Evolutionary conservation across 371 early-diverging fungal species (phyloP).

Genomic region (Lichtheimia corymbifera): DNA sequence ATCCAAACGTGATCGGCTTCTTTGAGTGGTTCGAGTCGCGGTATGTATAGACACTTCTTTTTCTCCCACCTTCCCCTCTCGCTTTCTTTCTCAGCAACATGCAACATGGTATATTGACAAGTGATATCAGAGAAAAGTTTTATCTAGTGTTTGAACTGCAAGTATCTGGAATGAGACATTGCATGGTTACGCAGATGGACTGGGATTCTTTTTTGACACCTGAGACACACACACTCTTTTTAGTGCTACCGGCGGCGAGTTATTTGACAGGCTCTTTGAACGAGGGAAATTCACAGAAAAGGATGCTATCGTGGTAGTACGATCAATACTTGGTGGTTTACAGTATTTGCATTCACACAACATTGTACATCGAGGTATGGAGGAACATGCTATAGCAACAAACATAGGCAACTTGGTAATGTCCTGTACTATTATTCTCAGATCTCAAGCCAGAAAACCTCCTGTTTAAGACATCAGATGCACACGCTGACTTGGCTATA

Average conservation of each 20-base stretch:
- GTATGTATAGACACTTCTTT: constrained; percentile 18
- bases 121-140: constrained; percentile 63
- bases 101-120: too few relatives aligned
- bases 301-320: constrained; percentile 77
- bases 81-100: too few relatives aligned
- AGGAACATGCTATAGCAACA: background rate
- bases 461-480: constrained; percentile 60
- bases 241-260: constrained; percentile 84
- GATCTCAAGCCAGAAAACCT: constrained; percentile 87
- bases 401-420: too few relatives aligned
- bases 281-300: constrained; percentile 86
- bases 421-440: constrained; percentile 7
- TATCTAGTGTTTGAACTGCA: constrained; percentile 90
- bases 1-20: constrained; percentile 83
- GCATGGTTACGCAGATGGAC: background rate
- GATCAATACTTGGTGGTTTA: constrained; percentile 65
- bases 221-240: constrained; percentile 1
- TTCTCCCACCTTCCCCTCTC: too few relatives aligned
- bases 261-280: constrained; percentile 86
- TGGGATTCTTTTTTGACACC: background rate
- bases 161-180: constrained; percentile 15
- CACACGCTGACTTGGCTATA: constrained; percentile 63
- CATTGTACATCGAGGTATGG: constrained; percentile 71
- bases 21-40: constrained; percentile 80
- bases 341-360: constrained; percentile 76